A percentile compares a stretch with the other conserved stretches of the same genome.
These are phyloP conservation scores for Pythium grandisporangium DNA, from an alignment of 352 stramenopile species.

Conservation along the genomic window DNA sequence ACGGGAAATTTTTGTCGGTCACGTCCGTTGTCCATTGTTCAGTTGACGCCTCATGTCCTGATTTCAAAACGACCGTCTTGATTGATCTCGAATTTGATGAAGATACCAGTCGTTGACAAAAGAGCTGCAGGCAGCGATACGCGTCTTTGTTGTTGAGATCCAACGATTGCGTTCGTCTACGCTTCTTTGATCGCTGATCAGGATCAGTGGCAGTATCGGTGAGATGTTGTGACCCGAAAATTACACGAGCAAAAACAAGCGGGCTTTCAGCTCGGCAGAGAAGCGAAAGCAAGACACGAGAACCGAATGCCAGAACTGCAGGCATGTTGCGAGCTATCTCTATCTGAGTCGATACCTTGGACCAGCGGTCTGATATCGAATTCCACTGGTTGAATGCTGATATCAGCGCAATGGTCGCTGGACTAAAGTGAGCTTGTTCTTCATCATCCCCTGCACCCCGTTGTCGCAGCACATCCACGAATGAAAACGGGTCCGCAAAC, in stretches of 20 bases:
- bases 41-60: neutral
- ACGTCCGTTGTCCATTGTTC: slow-evolving; percentile 2
- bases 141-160: slow-evolving; percentile 3
- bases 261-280: slow-evolving; percentile 3
- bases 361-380: neutral
- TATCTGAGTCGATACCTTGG: slow-evolving; percentile 6
- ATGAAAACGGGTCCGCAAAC: slow-evolving; percentile 12
- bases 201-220: neutral
- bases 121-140: slow-evolving; percentile 5
- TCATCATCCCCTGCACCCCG: neutral
- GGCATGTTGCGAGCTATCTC: neutral
- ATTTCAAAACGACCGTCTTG: too few species aligned
- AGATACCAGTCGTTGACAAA: neutral
- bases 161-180: slow-evolving; percentile 7
- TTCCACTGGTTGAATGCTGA: slow-evolving; percentile 1
- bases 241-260: neutral
- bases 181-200: slow-evolving; percentile 9
- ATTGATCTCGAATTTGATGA: too few species aligned
- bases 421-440: neutral
- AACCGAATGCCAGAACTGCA: slow-evolving; percentile 7
- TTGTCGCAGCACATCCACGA: neutral
- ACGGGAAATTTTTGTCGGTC: neutral
- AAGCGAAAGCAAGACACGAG: slow-evolving; percentile 9
- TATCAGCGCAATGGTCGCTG: slow-evolving; percentile 6
- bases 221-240: neutral